Evolutionary conservation across 2,329 filamentous ascomycete genomes (phyloP).

Genomic region (Colletotrichum godetiae): DNA sequence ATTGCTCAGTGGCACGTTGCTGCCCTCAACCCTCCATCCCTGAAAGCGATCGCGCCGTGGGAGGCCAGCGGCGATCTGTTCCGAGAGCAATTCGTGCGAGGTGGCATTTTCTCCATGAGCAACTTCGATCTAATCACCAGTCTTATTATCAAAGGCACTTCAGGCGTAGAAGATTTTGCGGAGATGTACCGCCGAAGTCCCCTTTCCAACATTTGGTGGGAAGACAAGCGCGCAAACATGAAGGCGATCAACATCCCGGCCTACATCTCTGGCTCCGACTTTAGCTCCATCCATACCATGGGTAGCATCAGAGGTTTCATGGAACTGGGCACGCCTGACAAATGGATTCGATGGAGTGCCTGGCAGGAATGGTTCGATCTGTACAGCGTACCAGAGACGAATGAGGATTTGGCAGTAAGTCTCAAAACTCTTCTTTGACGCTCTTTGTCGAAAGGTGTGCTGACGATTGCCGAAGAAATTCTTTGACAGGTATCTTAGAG

Average conservation of each 20-base stretch:
- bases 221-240: conserved; percentile 50
- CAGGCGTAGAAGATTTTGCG: conserved; percentile 51
- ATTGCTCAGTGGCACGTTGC: conserved; percentile 41
- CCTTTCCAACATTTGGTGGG: conserved; percentile 48
- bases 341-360: conserved; percentile 53
- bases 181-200: conserved; percentile 53
- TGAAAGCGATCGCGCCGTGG: conserved; percentile 48
- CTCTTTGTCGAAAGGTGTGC: rapidly evolving
- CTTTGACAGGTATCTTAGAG: conserved; percentile 56
- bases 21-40: conserved; percentile 35
- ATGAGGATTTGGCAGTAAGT: conserved; percentile 46
- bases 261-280: conserved; percentile 47
- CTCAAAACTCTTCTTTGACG: rapidly evolving
- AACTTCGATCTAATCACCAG: conserved; percentile 55
- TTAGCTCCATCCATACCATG: conserved; percentile 40
- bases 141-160: conserved; percentile 47
- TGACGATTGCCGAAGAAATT: background rate
- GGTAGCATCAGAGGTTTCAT: conserved; percentile 43
- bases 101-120: conserved; percentile 52
- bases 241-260: conserved; percentile 47
- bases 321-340: conserved; percentile 47
- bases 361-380: conserved; percentile 59
- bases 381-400: conserved; percentile 47
- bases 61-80: conserved; percentile 59
- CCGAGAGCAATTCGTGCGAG: conserved; percentile 57